A percentile compares a stretch with the other conserved stretches of the same genome.
Evolutionary conservation across 345 rosid species (phyloP).

Genomic region (Gossypium arboreum): DNA sequence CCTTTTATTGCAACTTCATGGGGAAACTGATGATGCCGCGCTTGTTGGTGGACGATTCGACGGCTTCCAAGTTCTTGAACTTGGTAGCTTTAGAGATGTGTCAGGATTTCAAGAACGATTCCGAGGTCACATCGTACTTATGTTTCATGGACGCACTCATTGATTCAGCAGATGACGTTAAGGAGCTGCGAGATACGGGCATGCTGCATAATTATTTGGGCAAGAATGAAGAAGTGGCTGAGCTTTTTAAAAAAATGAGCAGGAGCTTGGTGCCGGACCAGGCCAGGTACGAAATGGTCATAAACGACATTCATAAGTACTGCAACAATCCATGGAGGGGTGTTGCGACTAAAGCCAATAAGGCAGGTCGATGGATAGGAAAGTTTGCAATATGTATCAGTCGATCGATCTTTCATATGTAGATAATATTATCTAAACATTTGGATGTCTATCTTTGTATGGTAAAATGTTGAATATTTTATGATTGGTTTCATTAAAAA

Average conservation of each 20-base stretch:
- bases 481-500: no score
- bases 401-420: no score
- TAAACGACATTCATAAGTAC: background rate
- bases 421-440: no score
- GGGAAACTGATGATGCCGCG: background rate
- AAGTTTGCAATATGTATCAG: no score
- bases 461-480: no score
- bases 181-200: background rate
- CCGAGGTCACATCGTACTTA: constrained; percentile 1
- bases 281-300: background rate
- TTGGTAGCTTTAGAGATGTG: constrained; percentile 17
- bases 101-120: background rate
- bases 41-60: constrained; percentile 2
- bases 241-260: constrained; percentile 14
- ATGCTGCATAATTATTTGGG: constrained; percentile 9
- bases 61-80: constrained; percentile 15
- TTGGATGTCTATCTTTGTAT: no score
- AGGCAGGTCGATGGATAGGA: no score
- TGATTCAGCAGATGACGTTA: background rate
- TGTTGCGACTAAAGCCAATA: no score
- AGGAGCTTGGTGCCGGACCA: background rate
- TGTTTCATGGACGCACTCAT: constrained; percentile 14
- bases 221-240: constrained; percentile 10
- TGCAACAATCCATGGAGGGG: background rate
- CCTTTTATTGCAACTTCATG: background rate